Percentiles rank a stretch among this genome's conserved stretches.
Evolutionary conservation across 805 yeast species (phyloP).

Genomic region (Candida wancherniae): DNA sequence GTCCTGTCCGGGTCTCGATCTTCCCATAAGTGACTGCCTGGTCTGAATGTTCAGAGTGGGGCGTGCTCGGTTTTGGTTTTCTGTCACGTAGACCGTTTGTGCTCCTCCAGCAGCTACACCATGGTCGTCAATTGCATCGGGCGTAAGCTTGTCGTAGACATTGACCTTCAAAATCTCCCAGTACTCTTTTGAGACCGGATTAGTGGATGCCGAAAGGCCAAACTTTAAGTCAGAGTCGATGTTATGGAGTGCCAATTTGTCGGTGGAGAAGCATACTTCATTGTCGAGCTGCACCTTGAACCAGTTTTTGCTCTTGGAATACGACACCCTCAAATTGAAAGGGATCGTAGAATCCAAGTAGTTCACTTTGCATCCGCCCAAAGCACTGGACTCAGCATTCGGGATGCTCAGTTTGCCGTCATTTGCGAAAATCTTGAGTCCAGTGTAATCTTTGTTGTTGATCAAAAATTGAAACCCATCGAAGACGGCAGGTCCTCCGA

Average conservation of each 20-base stretch:
- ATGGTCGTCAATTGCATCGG: slow-evolving; percentile 56
- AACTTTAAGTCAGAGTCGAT: slow-evolving; percentile 34
- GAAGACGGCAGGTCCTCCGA: slow-evolving; percentile 51
- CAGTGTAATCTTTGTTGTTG: slow-evolving; percentile 46
- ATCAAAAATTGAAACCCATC: slow-evolving; percentile 63
- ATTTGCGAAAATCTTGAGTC: slow-evolving; percentile 53
- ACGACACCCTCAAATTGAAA: slow-evolving; percentile 59
- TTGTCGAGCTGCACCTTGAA: slow-evolving; percentile 71
- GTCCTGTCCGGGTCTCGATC: slow-evolving; percentile 23
- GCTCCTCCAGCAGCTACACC: slow-evolving; percentile 43
- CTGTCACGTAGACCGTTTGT: slow-evolving; percentile 24
- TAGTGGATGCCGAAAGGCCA: slow-evolving; percentile 48
- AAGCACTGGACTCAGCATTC: slow-evolving; percentile 28
- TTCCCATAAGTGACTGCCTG: slow-evolving; percentile 37
- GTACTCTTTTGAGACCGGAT: slow-evolving; percentile 41
- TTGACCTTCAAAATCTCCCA: slow-evolving; percentile 62
- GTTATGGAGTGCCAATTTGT: slow-evolving; percentile 44
- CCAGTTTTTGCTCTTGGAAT: slow-evolving; percentile 40
- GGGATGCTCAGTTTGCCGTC: slow-evolving; percentile 47
- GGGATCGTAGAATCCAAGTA: slow-evolving; percentile 72
- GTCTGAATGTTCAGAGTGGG: slow-evolving; percentile 17
- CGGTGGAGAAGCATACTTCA: slow-evolving; percentile 63
- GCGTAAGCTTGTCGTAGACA: slow-evolving; percentile 48
- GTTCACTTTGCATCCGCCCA: slow-evolving; percentile 54
- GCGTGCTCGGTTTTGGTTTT: slow-evolving; percentile 1